Conservation (phyloP, 108 stramenopile genomes). For the Discostella stelligeroides region DNA sequence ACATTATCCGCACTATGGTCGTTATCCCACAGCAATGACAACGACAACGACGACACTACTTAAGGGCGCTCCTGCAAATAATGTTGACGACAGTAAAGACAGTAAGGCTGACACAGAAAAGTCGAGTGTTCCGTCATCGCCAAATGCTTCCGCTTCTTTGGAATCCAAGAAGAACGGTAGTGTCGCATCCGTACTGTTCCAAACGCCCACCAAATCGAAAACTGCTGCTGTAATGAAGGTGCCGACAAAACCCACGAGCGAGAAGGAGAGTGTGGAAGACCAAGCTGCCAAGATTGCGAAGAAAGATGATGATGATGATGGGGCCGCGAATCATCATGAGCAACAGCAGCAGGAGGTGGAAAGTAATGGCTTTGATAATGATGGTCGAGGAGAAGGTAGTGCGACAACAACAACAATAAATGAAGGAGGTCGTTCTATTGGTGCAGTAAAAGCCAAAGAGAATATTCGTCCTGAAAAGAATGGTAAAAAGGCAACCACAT, state of each 20-base stretch:
- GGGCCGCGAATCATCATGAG: neutral
- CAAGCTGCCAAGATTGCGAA: constrained; percentile 21
- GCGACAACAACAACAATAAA: neutral
- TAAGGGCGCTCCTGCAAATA: neutral
- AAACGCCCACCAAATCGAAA: constrained; percentile 9
- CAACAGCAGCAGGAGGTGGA: neutral
- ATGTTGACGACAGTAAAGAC: constrained; percentile 7
- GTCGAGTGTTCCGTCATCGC: neutral
- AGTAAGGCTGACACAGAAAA: too few relatives aligned
- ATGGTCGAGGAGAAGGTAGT: neutral
- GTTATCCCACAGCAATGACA: neutral
- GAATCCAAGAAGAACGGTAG: too few relatives aligned
- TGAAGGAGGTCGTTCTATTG: neutral
- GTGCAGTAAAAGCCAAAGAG: constrained; percentile 14
- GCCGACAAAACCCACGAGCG: constrained; percentile 30
- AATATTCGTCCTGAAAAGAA: constrained; percentile 20
- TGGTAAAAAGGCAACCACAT: neutral
- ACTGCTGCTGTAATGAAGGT: constrained; percentile 18
- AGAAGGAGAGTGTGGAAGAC: constrained; percentile 36
- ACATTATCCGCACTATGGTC: neutral
- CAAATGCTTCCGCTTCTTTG: neutral
- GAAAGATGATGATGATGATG: too few relatives aligned
- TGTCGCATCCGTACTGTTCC: too few relatives aligned
- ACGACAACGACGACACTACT: neutral
- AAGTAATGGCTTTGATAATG: neutral